Evolutionary conservation across 805 yeast genomes (phyloP).

Genomic region (Starmera dryadoides): DNA sequence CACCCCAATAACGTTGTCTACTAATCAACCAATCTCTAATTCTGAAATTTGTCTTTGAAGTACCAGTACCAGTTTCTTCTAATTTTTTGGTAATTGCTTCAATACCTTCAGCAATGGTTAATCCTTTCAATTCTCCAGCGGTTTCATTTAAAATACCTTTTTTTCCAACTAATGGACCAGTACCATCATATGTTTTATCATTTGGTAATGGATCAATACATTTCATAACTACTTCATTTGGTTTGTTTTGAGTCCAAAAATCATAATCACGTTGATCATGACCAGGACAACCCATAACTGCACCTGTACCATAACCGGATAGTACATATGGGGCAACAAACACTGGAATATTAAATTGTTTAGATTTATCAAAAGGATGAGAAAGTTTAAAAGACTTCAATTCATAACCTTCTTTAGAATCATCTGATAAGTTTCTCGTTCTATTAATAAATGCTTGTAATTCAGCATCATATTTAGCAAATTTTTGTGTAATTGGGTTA

Average conservation of each 20-base stretch:
- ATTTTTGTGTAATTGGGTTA: conserved; percentile 50
- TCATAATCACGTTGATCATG: conserved; percentile 81
- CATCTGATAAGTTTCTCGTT: conserved; percentile 30
- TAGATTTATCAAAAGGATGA: conserved; percentile 50
- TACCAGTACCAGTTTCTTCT: conserved; percentile 34
- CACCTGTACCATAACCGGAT: conserved; percentile 80
- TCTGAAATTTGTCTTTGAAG: conserved; percentile 43
- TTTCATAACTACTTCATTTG: conserved; percentile 20
- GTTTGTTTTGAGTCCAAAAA: conserved; percentile 68
- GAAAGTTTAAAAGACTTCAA: conserved; percentile 35
- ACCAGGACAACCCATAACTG: conserved; percentile 98
- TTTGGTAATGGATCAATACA: conserved; percentile 12
- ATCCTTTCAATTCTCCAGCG: conserved; percentile 45
- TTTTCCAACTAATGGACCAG: conserved; percentile 30
- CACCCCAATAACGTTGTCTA: conserved; percentile 97
- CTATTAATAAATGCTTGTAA: conserved; percentile 40
- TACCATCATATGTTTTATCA: conserved; percentile 6
- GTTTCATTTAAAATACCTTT: conserved; percentile 42
- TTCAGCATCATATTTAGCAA: conserved; percentile 29
- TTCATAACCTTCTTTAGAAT: conserved; percentile 54
- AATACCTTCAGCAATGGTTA: conserved; percentile 44
- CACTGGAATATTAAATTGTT: conserved; percentile 48
- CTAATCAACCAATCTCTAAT: conserved; percentile 92
- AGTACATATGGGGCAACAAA: conserved; percentile 90
- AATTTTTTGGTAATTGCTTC: conserved; percentile 35